Conservation (phyloP, 495 filamentous ascomycete species). For the Tuber borchii region DNA sequence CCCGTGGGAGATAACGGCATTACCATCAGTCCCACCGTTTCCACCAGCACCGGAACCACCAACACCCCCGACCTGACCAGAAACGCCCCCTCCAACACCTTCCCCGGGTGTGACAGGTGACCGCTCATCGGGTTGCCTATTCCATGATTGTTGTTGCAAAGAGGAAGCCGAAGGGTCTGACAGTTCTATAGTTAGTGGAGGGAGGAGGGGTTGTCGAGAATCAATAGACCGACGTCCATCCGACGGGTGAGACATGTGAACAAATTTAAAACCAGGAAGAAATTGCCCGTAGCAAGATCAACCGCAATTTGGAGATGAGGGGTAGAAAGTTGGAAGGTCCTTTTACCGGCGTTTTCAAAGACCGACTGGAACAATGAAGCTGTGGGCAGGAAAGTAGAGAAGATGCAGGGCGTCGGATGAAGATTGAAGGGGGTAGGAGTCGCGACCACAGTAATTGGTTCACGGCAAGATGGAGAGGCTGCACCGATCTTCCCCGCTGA, state of each 20-base stretch:
- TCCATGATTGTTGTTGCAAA: slow-evolving; percentile 27
- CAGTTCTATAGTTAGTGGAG: slow-evolving; percentile 33
- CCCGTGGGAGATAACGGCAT: slow-evolving; percentile 25
- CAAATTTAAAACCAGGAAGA: slow-evolving; percentile 13
- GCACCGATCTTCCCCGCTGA: slow-evolving; percentile 18
- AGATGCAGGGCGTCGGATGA: slow-evolving; percentile 28
- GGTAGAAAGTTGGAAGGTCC: background rate
- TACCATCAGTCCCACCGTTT: slow-evolving; percentile 14
- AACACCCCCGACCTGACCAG: background rate
- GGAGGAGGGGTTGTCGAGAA: slow-evolving; percentile 35
- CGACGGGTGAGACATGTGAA: slow-evolving; percentile 42
- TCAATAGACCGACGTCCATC: slow-evolving; percentile 38
- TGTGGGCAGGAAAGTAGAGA: background rate
- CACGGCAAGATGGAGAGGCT: slow-evolving; percentile 25
- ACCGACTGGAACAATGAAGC: background rate
- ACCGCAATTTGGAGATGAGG: background rate
- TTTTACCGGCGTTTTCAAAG: background rate
- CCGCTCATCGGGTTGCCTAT: slow-evolving; percentile 29
- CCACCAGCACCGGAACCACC: slow-evolving; percentile 7
- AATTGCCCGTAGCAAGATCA: slow-evolving; percentile 12
- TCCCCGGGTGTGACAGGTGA: slow-evolving; percentile 31
- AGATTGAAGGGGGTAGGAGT: background rate
- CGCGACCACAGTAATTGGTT: slow-evolving; percentile 28
- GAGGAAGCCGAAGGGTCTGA: slow-evolving; percentile 30
- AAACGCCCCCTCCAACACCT: slow-evolving; percentile 21